Evolutionary conservation across 1,139 yeast genomes (phyloP).

Genomic region (Blastobotrys buckinghamii): DNA sequence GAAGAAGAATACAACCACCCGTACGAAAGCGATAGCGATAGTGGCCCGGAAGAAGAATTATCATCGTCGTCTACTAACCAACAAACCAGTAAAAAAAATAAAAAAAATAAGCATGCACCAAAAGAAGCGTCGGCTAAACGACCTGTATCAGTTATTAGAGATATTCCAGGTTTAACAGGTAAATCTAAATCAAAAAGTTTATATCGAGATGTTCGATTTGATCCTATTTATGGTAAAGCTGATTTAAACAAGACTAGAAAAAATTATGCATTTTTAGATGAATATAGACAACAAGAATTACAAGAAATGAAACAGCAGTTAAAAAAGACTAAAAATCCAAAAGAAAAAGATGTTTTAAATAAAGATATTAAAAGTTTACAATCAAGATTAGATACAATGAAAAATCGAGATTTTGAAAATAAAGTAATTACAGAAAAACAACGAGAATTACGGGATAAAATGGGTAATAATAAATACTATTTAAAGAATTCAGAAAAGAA

Average conservation of each 20-base stretch:
- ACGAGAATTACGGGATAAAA: constrained; percentile 41
- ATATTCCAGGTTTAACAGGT: constrained; percentile 62
- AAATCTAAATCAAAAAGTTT: constrained; percentile 37
- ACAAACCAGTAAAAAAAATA: constrained; percentile 16
- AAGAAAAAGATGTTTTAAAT: constrained; percentile 48
- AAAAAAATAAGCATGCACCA: constrained; percentile 66
- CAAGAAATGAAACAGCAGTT: constrained; percentile 51
- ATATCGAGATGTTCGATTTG: constrained; percentile 81
- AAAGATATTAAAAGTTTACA: constrained; percentile 45
- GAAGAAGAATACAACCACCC: constrained; percentile 23
- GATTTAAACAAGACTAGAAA: constrained; percentile 58
- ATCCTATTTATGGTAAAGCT: constrained; percentile 81
- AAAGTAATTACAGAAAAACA: constrained; percentile 49
- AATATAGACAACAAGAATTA: constrained; percentile 71
- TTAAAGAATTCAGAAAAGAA: constrained; percentile 76
- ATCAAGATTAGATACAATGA: constrained; percentile 71
- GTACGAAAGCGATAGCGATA: constrained; percentile 16
- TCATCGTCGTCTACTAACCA: neutral
- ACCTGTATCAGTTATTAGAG: constrained; percentile 65
- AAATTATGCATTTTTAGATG: constrained; percentile 80
- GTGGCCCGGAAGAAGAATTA: constrained; percentile 17
- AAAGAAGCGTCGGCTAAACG: constrained; percentile 63
- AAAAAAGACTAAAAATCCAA: constrained; percentile 49
- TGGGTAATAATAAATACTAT: constrained; percentile 48
- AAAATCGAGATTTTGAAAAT: constrained; percentile 68